Percentiles rank a stretch among this genome's conserved stretches.
These are phyloP conservation scores for Pyrus pyrifolia DNA, from an alignment of 306 rosid species.

Conservation along the genomic window DNA sequence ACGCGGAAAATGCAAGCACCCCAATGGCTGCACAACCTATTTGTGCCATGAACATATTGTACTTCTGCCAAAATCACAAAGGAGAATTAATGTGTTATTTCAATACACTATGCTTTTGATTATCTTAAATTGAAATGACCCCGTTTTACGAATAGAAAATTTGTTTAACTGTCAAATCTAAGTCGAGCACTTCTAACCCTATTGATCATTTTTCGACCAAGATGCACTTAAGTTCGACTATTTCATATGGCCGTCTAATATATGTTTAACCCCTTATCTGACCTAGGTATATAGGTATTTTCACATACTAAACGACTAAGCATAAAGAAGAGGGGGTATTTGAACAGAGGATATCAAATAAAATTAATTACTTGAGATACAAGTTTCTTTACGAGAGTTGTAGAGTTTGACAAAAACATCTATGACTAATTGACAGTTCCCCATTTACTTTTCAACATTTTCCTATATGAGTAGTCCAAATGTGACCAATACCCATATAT, in stretches of 20 bases:
- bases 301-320: neutral
- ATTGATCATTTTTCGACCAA: neutral
- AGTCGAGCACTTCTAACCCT: neutral
- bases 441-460: neutral
- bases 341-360: neutral
- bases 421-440: neutral
- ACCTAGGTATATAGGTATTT: neutral
- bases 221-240: neutral
- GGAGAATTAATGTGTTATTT: neutral
- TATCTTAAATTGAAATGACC: neutral
- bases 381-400: neutral
- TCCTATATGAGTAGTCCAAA: neutral
- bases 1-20: slow-evolving; percentile 50
- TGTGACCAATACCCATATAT: neutral
- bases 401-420: neutral
- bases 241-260: too few relatives aligned
- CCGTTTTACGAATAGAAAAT: neutral
- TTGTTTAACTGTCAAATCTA: neutral
- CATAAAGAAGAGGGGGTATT: neutral
- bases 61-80: slow-evolving; percentile 51
- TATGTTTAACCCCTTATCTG: neutral
- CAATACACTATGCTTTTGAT: neutral
- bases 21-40: slow-evolving; percentile 93
- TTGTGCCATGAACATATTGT: slow-evolving; percentile 80
- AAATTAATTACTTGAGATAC: too few relatives aligned